Evolutionary conservation across 768 basidiomycete species (phyloP), one percentile per base, ranked within the genome.

Genomic region (Xerocomellus amylosporus): DNA sequence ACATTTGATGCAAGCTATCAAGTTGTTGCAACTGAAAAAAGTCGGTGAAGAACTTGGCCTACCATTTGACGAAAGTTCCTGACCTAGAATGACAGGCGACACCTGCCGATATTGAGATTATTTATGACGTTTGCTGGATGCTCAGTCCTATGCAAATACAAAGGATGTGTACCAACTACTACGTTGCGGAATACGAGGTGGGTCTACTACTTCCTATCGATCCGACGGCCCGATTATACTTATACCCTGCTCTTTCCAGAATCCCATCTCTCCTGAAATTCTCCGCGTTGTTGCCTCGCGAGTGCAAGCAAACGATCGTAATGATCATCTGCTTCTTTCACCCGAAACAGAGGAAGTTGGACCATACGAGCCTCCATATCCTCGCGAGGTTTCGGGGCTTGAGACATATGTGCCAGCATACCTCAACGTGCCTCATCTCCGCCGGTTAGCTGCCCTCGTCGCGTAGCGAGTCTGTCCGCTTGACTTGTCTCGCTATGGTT

Each of bases 111-210:
- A 97, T 99, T 58, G 95, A 98, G 74, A 98, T 98, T 65, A 96
- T 99, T 64, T 98, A 97, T 70, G 93, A 95, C 67, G 96, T 99
- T 57, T 98, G 96, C 78, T 98, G 97, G 96, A 98, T 98, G 89
- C 79, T 99, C 42, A 98, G 93, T 59, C 97, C 97, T 2, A 95
- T 95, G 74, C 97, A 99, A 72, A 98, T 99, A 60, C 97, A 98
- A 76, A 88, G 97, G 70, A 94, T 99, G 86, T 98, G 97, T 72
- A 93, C 91, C 54, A 96, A 96, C 71, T 98, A 98, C 75, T 98
- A 97, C 67, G 95, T 96, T 57, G 97, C 96, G 43, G 97, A 98
- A 74, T 99, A 98, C 71, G 97, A 99, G 84, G 93, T 93, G 62
- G 41, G 64, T 49, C 39, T 78, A 59, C 26, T 49, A 2, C 34